These are phyloP conservation scores for Penicilliopsis zonata DNA, from an alignment of 495 filamentous ascomycete species.

Conservation along the genomic window DNA sequence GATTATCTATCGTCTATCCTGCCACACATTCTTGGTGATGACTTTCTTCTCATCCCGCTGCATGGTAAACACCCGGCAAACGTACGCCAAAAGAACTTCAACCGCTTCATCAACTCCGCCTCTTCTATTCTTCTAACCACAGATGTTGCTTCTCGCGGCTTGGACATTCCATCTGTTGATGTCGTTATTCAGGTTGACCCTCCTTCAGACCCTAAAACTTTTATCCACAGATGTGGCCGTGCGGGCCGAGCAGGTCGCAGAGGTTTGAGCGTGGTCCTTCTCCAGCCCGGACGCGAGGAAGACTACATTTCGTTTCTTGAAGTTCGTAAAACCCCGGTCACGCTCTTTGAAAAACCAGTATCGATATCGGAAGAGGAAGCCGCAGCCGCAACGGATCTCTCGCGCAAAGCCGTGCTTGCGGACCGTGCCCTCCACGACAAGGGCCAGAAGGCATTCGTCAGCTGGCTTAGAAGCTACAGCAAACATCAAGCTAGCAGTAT, in stretches of 20 bases:
- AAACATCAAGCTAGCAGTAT: conserved; percentile 88
- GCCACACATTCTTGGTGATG: conserved; percentile 45
- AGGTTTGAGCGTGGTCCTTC: conserved; percentile 73
- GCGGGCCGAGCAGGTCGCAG: conserved; percentile 80
- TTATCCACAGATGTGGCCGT: conserved; percentile 88
- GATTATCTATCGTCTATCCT: conserved; percentile 81
- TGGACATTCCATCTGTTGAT: conserved; percentile 93
- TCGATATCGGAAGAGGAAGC: conserved; percentile 44
- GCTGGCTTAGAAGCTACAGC: conserved; percentile 80
- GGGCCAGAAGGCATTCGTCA: conserved; percentile 81
- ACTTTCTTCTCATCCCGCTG: conserved; percentile 60
- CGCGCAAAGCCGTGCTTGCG: conserved; percentile 47
- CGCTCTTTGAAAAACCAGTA: conserved; percentile 42
- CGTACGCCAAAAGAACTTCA: conserved; percentile 70
- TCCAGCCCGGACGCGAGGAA: conserved; percentile 73
- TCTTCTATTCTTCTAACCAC: conserved; percentile 80
- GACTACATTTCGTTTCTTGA: conserved; percentile 83
- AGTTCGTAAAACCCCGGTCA: conserved; percentile 79
- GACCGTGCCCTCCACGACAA: conserved; percentile 86
- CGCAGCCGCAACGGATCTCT: conserved; percentile 31
- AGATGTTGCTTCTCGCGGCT: conserved; percentile 72
- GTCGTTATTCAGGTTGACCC: conserved; percentile 89
- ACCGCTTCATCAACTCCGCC: conserved; percentile 54
- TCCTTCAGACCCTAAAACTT: conserved; percentile 84
- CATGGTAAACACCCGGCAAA: conserved; percentile 83